Evolutionary conservation across 2,329 filamentous ascomycete species (phyloP).

Genomic region (Aspergillus tamarii): DNA sequence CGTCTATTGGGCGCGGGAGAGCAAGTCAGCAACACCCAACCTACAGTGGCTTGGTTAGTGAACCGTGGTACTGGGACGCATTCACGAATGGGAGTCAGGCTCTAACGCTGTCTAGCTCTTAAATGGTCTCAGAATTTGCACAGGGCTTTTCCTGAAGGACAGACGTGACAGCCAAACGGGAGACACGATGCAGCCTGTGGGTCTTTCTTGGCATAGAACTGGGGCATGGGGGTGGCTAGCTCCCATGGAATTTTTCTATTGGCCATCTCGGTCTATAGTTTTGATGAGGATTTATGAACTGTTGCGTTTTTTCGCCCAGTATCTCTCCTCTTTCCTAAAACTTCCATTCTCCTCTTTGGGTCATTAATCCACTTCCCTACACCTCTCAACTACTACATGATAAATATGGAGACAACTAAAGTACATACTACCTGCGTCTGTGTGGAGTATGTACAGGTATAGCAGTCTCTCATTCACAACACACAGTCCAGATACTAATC

Average conservation of each 20-base stretch:
- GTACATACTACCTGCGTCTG: background rate
- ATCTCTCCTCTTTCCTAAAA: background rate
- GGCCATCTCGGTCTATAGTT: background rate
- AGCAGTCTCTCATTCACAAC: constrained; percentile 10
- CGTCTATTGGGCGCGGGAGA: constrained; percentile 25
- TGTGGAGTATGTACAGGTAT: background rate
- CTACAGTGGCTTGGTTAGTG: constrained; percentile 23
- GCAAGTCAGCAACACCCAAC: constrained; percentile 20
- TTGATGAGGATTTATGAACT: background rate
- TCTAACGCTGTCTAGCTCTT: constrained; percentile 21
- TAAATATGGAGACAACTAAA: background rate
- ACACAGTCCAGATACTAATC: constrained; percentile 24
- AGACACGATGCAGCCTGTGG: constrained; percentile 25
- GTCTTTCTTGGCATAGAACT: constrained; percentile 14
- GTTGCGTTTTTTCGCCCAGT: background rate
- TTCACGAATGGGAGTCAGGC: constrained; percentile 23
- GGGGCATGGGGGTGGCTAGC: constrained; percentile 9
- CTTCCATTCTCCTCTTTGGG: background rate
- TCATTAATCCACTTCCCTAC: background rate
- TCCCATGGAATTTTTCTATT: background rate
- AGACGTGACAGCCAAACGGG: constrained; percentile 22
- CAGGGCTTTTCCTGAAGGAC: constrained; percentile 18
- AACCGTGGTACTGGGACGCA: constrained; percentile 28
- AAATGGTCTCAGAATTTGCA: constrained; percentile 22
- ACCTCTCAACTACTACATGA: background rate